A percentile compares a stretch with the other conserved stretches of the same genome.
Evolutionary conservation across 306 rosid genomes (phyloP).

Genomic region (Rosa chinensis): DNA sequence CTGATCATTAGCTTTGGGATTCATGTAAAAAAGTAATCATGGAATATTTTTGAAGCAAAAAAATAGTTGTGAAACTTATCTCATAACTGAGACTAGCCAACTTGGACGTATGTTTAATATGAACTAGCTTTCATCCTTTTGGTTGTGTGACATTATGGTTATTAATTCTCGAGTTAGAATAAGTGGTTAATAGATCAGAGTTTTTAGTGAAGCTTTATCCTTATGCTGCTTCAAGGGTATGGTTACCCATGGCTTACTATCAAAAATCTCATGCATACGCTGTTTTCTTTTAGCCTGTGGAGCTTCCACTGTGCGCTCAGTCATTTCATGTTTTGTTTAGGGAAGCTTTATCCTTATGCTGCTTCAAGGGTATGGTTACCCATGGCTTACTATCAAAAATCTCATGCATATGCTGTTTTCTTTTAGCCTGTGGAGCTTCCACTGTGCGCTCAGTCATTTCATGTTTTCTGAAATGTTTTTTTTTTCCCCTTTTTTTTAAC

Average conservation of each 20-base stretch:
- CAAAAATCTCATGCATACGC: not conserved
- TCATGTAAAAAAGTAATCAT: not conserved
- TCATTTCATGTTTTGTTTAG: not conserved
- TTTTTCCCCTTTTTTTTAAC: not conserved
- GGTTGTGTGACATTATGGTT: not conserved
- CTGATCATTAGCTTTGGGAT: not conserved
- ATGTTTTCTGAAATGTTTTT: not conserved
- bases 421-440: not conserved
- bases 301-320: not conserved
- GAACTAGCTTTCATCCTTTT: not conserved
- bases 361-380: not conserved
- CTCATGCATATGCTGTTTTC: not conserved
- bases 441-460: not conserved
- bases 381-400: not conserved
- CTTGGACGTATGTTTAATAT: not conserved
- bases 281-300: not conserved
- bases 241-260: not conserved
- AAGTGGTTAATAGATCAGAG: not conserved
- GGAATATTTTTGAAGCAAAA: not conserved
- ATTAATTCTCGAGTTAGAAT: no score
- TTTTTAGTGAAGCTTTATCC: not conserved
- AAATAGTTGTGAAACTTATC: not conserved
- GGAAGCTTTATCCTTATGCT: not conserved
- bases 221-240: not conserved
- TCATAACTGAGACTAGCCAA: not conserved